phyloP scores from a whole-genome alignment of 257 asterid species.

The Nicotiana sylvestris region DNA sequence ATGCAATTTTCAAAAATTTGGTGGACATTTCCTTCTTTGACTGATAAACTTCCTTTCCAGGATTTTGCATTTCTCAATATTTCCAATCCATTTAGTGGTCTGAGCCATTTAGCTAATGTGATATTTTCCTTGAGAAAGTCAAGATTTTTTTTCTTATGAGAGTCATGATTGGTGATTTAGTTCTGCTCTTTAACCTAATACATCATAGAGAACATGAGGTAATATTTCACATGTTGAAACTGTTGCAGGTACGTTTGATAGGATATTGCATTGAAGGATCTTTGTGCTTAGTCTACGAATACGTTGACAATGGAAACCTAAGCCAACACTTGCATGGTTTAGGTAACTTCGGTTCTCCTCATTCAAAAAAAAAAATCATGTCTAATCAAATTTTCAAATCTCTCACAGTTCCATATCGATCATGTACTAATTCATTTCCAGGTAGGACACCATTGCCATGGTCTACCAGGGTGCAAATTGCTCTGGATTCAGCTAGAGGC shows the following conservation, averaged over 20 bases:
- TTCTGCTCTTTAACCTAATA: neutral
- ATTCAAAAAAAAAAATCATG: neutral
- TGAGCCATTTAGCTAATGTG: neutral
- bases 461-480: conserved; percentile 73
- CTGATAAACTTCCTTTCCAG: neutral
- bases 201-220: neutral
- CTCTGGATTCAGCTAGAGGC: conserved; percentile 94
- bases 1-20: neutral
- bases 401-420: neutral
- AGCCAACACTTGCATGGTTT: conserved; percentile 72
- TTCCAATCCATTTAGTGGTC: neutral
- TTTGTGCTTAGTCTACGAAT: conserved; percentile 77
- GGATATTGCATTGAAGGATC: conserved; percentile 82
- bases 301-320: conserved; percentile 79
- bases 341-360: conserved; percentile 33
- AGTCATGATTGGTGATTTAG: neutral
- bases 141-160: neutral
- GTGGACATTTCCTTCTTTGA: neutral
- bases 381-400: neutral
- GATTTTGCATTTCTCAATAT: neutral
- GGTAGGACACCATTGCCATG: conserved; percentile 56
- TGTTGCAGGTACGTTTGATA: conserved; percentile 69
- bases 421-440: conserved; percentile 11
- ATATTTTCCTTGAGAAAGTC: neutral
- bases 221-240: neutral